Evolutionary conservation across 2,329 filamentous ascomycete species (phyloP).

Genomic region (Pseudocercospora cruenta): DNA sequence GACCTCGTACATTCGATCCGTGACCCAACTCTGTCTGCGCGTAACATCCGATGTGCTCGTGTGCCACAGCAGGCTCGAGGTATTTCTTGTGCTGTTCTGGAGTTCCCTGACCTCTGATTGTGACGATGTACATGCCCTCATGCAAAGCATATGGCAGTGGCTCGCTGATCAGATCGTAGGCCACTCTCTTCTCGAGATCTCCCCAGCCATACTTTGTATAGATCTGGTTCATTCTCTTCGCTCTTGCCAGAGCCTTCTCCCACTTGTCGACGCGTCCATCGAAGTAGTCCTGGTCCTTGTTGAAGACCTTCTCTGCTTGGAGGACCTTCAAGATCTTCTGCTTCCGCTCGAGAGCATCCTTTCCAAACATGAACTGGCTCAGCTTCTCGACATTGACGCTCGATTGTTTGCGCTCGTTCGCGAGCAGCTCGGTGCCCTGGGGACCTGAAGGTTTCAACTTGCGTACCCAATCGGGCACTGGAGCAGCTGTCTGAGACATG

Average conservation of each 20-base stretch:
- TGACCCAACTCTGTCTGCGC: slow-evolving; percentile 81
- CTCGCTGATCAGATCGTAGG: slow-evolving; percentile 72
- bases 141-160: slow-evolving; percentile 75
- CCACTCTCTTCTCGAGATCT: slow-evolving; percentile 64
- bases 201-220: slow-evolving; percentile 69
- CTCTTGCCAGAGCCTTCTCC: slow-evolving; percentile 69
- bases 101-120: slow-evolving; percentile 71
- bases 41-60: slow-evolving; percentile 77
- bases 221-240: slow-evolving; percentile 70
- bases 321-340: slow-evolving; percentile 66
- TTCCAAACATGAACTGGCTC: slow-evolving; percentile 70
- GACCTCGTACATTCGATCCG: slow-evolving; percentile 73
- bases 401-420: slow-evolving; percentile 69
- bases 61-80: slow-evolving; percentile 68
- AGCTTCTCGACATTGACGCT: slow-evolving; percentile 69
- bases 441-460: slow-evolving; percentile 67
- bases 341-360: slow-evolving; percentile 64
- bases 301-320: slow-evolving; percentile 69
- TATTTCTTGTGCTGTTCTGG: slow-evolving; percentile 75
- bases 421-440: slow-evolving; percentile 70
- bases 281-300: slow-evolving; percentile 79
- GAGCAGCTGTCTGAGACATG: slow-evolving; percentile 34
- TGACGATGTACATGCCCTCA: slow-evolving; percentile 71
- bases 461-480: slow-evolving; percentile 66
- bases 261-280: slow-evolving; percentile 70